Conservation (phyloP, 2,329 filamentous ascomycete species). For the Rhexocercosporidium sp. region DNA sequence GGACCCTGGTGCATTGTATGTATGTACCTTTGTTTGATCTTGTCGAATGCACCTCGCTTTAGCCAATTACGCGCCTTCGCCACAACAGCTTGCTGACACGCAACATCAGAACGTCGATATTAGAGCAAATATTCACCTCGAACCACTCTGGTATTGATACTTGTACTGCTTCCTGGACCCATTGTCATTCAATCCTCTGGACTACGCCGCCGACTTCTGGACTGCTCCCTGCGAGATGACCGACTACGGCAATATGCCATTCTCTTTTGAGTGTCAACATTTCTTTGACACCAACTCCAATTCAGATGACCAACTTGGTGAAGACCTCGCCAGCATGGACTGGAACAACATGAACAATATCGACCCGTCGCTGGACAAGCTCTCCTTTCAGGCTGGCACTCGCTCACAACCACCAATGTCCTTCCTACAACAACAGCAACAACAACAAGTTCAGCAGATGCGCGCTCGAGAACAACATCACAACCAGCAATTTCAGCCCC, state of each 20-base stretch:
- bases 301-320: background rate
- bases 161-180: background rate
- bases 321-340: background rate
- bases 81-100: conserved; percentile 2
- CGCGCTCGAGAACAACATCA: background rate
- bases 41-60: background rate
- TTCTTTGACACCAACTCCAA: conserved; percentile 3
- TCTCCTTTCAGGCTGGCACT: conserved; percentile 7
- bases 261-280: background rate
- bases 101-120: conserved; percentile 4
- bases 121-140: conserved; percentile 8
- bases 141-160: background rate
- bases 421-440: background rate
- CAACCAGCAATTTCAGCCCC: background rate
- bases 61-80: background rate
- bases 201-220: background rate
- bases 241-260: background rate
- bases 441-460: conserved; percentile 5
- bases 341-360: conserved; percentile 15
- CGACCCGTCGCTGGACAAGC: conserved; percentile 24
- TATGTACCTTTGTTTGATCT: background rate
- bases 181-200: background rate
- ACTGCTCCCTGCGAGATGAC: background rate
- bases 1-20: conserved; percentile 7
- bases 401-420: background rate